These are phyloP conservation scores for Daedaleopsis sinensis DNA, from an alignment of 768 basidiomycete genomes.

Conservation along the genomic window DNA sequence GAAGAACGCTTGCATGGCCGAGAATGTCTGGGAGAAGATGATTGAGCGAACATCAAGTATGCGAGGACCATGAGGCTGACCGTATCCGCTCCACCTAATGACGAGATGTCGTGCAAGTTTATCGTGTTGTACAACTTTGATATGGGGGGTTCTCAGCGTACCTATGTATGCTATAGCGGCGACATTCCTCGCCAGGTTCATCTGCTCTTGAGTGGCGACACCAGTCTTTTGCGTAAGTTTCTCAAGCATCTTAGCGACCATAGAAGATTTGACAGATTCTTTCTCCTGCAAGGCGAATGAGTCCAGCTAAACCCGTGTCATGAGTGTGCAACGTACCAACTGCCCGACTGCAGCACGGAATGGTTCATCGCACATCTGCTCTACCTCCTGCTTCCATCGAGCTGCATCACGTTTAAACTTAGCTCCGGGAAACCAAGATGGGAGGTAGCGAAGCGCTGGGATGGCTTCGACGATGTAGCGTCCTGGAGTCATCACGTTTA, in stretches of 20 bases:
- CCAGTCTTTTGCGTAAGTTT: not conserved
- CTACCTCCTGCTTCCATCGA: conserved; percentile 3
- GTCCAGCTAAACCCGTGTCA: not conserved
- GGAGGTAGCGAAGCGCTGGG: conserved; percentile 20
- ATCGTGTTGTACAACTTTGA: not conserved
- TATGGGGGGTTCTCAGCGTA: not conserved
- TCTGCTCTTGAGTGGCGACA: not conserved
- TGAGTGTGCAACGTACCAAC: not conserved
- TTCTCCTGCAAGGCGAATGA: not conserved
- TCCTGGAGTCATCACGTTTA: conserved; percentile 1
- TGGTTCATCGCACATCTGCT: not conserved
- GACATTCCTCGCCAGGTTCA: not conserved
- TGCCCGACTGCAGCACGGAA: not conserved
- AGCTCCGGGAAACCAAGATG: conserved; percentile 30
- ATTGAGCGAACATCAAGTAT: not conserved
- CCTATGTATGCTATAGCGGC: not conserved
- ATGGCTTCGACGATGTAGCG: conserved; percentile 1
- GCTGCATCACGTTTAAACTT: conserved; percentile 19
- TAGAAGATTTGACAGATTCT: not conserved
- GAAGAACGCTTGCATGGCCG: not conserved
- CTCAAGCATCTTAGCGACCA: not conserved
- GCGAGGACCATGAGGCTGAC: not conserved
- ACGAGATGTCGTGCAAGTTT: not conserved
- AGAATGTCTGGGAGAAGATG: not conserved
- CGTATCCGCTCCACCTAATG: not conserved